These are phyloP conservation scores for Letharia lupina DNA, from an alignment of 495 filamentous ascomycete genomes.

Conservation along the genomic window DNA sequence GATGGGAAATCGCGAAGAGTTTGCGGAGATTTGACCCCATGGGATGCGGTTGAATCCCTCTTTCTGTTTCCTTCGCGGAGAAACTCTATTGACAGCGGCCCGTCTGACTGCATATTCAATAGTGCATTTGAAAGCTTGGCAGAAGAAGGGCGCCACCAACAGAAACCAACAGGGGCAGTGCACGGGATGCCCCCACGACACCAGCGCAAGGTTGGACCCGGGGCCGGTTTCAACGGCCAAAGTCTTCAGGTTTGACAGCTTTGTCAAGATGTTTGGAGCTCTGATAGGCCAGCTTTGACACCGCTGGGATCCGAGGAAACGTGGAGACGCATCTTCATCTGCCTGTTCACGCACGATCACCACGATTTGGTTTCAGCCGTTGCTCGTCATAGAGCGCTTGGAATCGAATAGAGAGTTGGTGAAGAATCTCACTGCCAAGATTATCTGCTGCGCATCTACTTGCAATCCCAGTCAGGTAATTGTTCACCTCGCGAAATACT, in stretches of 20 bases:
- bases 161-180: not conserved
- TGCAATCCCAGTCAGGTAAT: not conserved
- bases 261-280: not conserved
- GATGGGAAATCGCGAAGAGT: no score
- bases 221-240: not conserved
- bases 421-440: not conserved
- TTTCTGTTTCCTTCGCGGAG: no score
- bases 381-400: not conserved
- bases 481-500: not conserved
- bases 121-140: not conserved
- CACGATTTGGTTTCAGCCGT: not conserved
- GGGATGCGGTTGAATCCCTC: no score
- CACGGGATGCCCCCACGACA: not conserved
- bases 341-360: not conserved
- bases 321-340: not conserved
- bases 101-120: not conserved
- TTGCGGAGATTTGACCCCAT: no score
- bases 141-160: not conserved
- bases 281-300: not conserved
- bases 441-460: not conserved
- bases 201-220: not conserved
- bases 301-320: not conserved
- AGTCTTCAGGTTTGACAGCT: not conserved
- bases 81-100: not conserved
- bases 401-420: not conserved